These are phyloP conservation scores for Mortierella antarctica DNA, from an alignment of 192 early-diverging fungal genomes.

Conservation along the genomic window DNA sequence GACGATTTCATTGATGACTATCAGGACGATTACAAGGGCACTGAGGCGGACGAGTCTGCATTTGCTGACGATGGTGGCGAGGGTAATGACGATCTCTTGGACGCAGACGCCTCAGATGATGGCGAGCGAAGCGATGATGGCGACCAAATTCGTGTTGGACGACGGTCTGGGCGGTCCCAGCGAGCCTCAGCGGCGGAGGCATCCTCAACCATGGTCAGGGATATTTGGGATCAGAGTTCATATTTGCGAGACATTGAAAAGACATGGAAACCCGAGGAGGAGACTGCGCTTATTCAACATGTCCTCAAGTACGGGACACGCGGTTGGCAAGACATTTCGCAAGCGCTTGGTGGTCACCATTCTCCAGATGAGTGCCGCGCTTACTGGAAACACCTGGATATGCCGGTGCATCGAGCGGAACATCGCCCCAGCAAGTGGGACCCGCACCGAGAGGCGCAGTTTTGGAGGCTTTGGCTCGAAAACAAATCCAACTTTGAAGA, in stretches of 20 bases:
- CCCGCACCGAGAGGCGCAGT: constrained; percentile 12
- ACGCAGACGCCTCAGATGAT: not conserved
- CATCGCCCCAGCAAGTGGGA: constrained; percentile 6
- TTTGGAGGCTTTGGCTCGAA: constrained; percentile 42
- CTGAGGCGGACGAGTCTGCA: too few species aligned
- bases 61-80: not conserved
- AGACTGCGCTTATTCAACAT: constrained; percentile 39
- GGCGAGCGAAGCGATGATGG: constrained; percentile 7
- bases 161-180: constrained; percentile 1
- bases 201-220: not conserved
- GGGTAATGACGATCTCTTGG: constrained; percentile 6
- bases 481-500: constrained; percentile 24
- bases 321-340: constrained; percentile 24
- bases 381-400: constrained; percentile 47
- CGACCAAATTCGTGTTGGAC: not conserved
- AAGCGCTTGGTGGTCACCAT: constrained; percentile 7
- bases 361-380: constrained; percentile 36
- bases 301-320: constrained; percentile 34
- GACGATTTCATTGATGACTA: constrained; percentile 11
- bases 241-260: constrained; percentile 3
- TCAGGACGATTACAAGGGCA: not conserved
- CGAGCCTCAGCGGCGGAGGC: not conserved
- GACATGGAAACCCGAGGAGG: constrained; percentile 23
- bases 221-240: constrained; percentile 18
- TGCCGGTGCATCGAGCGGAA: constrained; percentile 21